Percentiles rank a stretch among this genome's conserved stretches.
Conservation (phyloP, 176 grass and related monocot genomes). For the Zoysia japonica region DNA sequence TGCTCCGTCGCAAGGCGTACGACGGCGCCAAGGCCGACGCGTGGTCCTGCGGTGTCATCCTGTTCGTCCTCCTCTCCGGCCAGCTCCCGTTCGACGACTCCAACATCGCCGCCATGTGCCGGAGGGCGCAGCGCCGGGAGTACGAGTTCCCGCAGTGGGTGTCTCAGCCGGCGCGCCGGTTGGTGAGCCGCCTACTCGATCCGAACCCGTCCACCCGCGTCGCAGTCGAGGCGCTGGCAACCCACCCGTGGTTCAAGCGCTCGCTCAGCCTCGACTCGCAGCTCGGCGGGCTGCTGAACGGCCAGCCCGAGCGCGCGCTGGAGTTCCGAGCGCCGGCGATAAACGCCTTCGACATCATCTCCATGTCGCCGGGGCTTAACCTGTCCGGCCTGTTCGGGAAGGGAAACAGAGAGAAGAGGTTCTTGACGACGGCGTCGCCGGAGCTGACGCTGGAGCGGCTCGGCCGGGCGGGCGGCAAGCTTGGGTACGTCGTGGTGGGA, state of each 20-base stretch:
- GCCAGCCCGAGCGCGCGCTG: constrained; percentile 33
- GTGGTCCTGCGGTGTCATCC: constrained; percentile 86
- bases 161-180: constrained; percentile 43
- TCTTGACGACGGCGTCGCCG: constrained; percentile 61
- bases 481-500: constrained; percentile 59
- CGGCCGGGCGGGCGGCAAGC: constrained; percentile 48
- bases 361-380: constrained; percentile 68
- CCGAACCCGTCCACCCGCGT: constrained; percentile 68
- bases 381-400: constrained; percentile 68
- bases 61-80: constrained; percentile 76
- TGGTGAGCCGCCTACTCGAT: constrained; percentile 70
- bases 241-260: constrained; percentile 84
- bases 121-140: constrained; percentile 54
- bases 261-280: constrained; percentile 82
- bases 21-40: constrained; percentile 84
- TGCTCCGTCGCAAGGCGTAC: constrained; percentile 60
- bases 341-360: constrained; percentile 91
- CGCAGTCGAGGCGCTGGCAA: constrained; percentile 39
- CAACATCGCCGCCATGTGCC: constrained; percentile 67
- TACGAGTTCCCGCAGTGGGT: constrained; percentile 66
- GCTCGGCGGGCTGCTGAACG: constrained; percentile 48
- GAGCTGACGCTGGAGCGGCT: constrained; percentile 60
- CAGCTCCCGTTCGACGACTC: constrained; percentile 73
- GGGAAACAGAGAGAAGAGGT: constrained; percentile 43
- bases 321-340: constrained; percentile 38